Evolutionary conservation across 805 yeast species (phyloP), one percentile per base, ranked within the genome.

Genomic region (Zygoascus biomembranicola): DNA sequence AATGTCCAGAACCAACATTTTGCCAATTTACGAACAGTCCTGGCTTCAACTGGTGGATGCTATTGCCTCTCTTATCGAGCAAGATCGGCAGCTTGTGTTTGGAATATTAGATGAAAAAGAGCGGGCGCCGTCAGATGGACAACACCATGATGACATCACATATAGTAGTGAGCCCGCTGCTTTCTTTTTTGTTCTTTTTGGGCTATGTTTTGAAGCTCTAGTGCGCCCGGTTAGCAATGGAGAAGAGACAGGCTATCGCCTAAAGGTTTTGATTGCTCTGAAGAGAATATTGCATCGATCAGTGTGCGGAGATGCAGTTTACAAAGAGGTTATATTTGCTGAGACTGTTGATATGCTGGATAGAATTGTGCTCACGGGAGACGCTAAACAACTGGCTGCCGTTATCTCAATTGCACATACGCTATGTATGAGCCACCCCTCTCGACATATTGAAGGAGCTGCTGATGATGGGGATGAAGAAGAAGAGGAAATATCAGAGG

Each of bases 11-110:
- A 78, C 74, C 47, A 65, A 75, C 32, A 77, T 73, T 61, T 64
- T 77, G 52, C 73, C 69, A 26, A 67, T 67, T 45, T 85, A 80
- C 65, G 75, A 78, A 42, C 71, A 74, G 18, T 78, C 82, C 41
- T 90, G 97, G 96, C 70, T 85, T 39, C 86, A 84, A 60, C 76
- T 89, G 56, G 81, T 86, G 9, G 84, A 85, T 50, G 96, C 87
- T 0, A 73, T 90, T 57, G 84, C 94, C 13, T 72, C 81, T 8
- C 73, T 86, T 42, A 72, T 85, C 43, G 81, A 81, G 43, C 73
- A 71, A 19, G 75, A 84, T 56, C 70, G 75, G 1, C 60, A 67
- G 0, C 64, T 74, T 11, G 72, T 85, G 18, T 66, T 71, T 5
- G 69, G 73, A 1, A 73, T 80, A 37, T 66, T 87, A 46, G 77